Percentiles rank a stretch among this genome's conserved stretches.
Conservation (phyloP, 345 rosid genomes). For the Eutrema yunnanense region DNA sequence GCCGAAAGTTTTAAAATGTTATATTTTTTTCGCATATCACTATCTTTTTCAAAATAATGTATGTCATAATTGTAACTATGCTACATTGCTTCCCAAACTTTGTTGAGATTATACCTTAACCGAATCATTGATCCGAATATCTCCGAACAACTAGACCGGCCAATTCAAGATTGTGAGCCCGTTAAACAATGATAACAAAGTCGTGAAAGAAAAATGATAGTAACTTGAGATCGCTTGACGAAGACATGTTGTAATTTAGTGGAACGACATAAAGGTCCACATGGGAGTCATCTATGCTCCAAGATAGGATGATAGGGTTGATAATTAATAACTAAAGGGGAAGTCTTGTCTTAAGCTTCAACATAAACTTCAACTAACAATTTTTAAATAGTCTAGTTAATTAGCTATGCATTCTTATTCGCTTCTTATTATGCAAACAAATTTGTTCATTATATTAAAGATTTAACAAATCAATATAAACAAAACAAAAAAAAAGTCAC, state of each 20-base stretch:
- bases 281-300: slow-evolving; percentile 19
- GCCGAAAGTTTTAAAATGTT: neutral
- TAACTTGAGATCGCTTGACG: slow-evolving; percentile 30
- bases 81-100: neutral
- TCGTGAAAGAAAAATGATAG: slow-evolving; percentile 10
- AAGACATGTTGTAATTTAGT: slow-evolving; percentile 25
- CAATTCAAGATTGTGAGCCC: neutral
- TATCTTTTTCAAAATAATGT: neutral
- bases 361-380: slow-evolving; percentile 5
- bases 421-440: neutral
- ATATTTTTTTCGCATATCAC: neutral
- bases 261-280: slow-evolving; percentile 21
- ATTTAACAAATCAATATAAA: no score
- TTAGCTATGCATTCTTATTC: neutral
- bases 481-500: no score
- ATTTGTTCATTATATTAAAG: neutral
- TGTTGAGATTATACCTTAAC: neutral
- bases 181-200: neutral
- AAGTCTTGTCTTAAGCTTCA: slow-evolving; percentile 18
- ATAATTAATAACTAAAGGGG: neutral
- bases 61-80: neutral
- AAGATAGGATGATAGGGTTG: slow-evolving; percentile 21
- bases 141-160: neutral
- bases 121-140: neutral
- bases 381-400: neutral